Conservation (phyloP, 345 rosid species). For the Raphanus sativus region DNA sequence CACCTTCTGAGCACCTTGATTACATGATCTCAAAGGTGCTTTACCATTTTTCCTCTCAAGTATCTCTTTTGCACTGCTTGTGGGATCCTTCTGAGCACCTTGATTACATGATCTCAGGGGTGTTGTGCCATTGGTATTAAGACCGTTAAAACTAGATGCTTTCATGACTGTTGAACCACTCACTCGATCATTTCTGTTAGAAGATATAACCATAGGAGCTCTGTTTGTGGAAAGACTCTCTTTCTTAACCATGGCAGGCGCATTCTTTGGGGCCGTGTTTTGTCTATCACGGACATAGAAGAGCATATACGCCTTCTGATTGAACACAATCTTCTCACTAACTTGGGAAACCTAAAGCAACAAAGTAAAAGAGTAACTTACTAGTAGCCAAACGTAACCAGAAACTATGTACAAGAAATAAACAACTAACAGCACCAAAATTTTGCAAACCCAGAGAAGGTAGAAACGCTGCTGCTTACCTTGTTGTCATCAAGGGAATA, state of each 20-base stretch:
- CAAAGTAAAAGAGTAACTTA: constrained; percentile 9
- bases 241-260: constrained; percentile 42
- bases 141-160: constrained; percentile 24
- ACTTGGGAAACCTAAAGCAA: constrained; percentile 76
- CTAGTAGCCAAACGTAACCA: constrained; percentile 23
- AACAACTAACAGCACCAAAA: neutral
- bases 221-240: constrained; percentile 40
- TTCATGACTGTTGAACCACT: constrained; percentile 38
- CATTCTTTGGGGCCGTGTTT: constrained; percentile 48
- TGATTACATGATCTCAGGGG: constrained; percentile 2
- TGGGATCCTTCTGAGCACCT: constrained; percentile 19
- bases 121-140: constrained; percentile 21
- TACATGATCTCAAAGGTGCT: constrained; percentile 10
- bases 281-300: constrained; percentile 92
- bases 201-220: constrained; percentile 38
- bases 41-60: constrained; percentile 29
- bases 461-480: constrained; percentile 46
- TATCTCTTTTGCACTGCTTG: constrained; percentile 9
- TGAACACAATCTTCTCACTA: constrained; percentile 69
- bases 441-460: constrained; percentile 18
- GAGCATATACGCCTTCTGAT: constrained; percentile 96
- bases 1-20: constrained; percentile 33
- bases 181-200: constrained; percentile 32
- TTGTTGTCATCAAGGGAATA: constrained; percentile 85
- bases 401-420: too few relatives aligned